These are phyloP conservation scores for Polygonum aviculare DNA, from an alignment of 148 eudicot genomes.

Conservation along the genomic window DNA sequence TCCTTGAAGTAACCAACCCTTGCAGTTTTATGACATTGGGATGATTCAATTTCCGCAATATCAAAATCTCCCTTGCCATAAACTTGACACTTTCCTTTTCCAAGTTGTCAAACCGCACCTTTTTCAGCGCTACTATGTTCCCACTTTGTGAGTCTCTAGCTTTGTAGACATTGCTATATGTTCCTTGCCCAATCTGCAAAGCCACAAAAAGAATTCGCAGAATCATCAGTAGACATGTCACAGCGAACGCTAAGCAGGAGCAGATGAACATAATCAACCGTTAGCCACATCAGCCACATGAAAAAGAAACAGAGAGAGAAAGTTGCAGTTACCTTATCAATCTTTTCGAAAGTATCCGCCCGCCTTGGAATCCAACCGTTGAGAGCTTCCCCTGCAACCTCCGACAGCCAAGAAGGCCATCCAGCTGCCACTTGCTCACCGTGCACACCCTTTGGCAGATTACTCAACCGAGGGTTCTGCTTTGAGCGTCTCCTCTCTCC, in stretches of 20 bases:
- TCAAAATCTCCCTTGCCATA: slow-evolving; percentile 89
- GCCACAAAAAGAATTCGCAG: slow-evolving; percentile 8
- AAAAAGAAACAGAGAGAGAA: not conserved
- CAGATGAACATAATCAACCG: not conserved
- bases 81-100: slow-evolving; percentile 94
- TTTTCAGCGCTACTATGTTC: slow-evolving; percentile 86
- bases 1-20: slow-evolving; percentile 90
- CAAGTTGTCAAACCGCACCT: slow-evolving; percentile 88
- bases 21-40: slow-evolving; percentile 84
- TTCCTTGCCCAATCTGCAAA: slow-evolving; percentile 85
- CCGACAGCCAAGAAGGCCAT: slow-evolving; percentile 94
- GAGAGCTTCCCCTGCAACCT: slow-evolving; percentile 84
- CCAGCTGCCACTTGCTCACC: slow-evolving; percentile 99
- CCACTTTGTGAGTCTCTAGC: slow-evolving; percentile 74
- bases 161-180: slow-evolving; percentile 96
- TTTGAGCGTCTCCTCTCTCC: slow-evolving; percentile 64
- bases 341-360: slow-evolving; percentile 87
- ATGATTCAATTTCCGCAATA: slow-evolving; percentile 76
- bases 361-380: slow-evolving; percentile 97
- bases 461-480: slow-evolving; percentile 63
- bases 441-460: slow-evolving; percentile 48
- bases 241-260: not conserved
- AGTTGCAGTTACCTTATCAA: slow-evolving; percentile 56
- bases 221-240: not conserved
- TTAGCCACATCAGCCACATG: not conserved